Conservation (phyloP, 345 rosid species). For the Salix arbutifolia region DNA sequence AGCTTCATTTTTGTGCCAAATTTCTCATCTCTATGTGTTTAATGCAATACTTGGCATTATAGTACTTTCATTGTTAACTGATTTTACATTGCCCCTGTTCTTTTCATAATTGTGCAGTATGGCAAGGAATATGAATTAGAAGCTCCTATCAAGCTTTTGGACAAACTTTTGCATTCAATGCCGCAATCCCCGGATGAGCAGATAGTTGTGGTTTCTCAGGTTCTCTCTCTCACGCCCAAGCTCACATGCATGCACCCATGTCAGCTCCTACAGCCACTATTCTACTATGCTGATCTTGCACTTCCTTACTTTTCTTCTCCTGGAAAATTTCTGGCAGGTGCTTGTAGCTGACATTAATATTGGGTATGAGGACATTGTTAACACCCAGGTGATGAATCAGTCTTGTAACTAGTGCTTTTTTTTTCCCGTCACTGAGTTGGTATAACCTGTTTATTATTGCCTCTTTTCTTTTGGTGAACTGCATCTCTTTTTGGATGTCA, state of each 20-base stretch:
- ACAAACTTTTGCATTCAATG: conserved; percentile 90
- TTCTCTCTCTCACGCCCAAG: neutral
- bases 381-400: conserved; percentile 60
- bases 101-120: conserved; percentile 43
- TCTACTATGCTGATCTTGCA: neutral
- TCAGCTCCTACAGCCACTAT: neutral
- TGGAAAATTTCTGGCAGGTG: conserved; percentile 43
- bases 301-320: neutral
- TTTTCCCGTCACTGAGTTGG: neutral
- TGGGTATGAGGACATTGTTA: conserved; percentile 93
- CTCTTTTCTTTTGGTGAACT: neutral
- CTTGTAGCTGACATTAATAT: conserved; percentile 94
- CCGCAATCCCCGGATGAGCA: conserved; percentile 83
- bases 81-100: neutral
- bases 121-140: conserved; percentile 95
- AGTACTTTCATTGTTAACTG: neutral
- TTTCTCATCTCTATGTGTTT: neutral
- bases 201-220: conserved; percentile 95
- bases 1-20: neutral
- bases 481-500: neutral
- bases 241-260: neutral
- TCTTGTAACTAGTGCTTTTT: neutral
- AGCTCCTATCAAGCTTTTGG: conserved; percentile 91
- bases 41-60: neutral
- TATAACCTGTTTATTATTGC: neutral